Conservation (phyloP, 2,329 filamentous ascomycete species). For the Apiospora aurea region DNA sequence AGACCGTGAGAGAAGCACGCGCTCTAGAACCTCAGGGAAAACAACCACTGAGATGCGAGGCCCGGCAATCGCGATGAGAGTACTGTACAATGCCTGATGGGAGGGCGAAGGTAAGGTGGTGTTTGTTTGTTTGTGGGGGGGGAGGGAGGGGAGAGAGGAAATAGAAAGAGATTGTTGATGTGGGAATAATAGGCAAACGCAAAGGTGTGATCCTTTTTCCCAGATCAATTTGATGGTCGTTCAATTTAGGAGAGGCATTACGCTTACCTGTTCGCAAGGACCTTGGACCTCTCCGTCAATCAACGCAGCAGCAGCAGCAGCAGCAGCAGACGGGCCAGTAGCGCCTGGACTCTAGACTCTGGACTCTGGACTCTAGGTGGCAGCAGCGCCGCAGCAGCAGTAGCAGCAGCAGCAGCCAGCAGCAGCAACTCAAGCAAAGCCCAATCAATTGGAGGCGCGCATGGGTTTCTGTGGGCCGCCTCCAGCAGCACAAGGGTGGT, state of each 20-base stretch:
- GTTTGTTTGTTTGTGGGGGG: constrained; percentile 12
- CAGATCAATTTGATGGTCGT: constrained; percentile 7
- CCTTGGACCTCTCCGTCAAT: constrained; percentile 10
- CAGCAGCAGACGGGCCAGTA: neutral
- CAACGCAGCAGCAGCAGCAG: constrained; percentile 9
- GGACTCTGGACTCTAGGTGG: too few relatives aligned
- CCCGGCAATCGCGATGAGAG: constrained; percentile 23
- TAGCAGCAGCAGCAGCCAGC: neutral
- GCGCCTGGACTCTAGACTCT: too few relatives aligned
- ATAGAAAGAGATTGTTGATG: constrained; percentile 21
- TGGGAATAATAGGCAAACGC: constrained; percentile 18
- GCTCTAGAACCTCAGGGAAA: constrained; percentile 21
- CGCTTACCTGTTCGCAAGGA: constrained; percentile 23
- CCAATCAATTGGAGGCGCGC: neutral
- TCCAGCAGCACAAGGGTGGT: neutral
- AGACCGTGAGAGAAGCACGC: constrained; percentile 20
- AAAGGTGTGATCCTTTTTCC: constrained; percentile 22
- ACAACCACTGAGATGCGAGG: constrained; percentile 23
- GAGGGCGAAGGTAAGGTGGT: constrained; percentile 10
- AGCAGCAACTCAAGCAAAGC: neutral
- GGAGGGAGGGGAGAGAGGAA: neutral
- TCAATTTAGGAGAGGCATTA: constrained; percentile 21
- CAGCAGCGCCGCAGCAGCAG: neutral
- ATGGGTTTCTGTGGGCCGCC: neutral
- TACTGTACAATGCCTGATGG: constrained; percentile 23